Percentiles rank a stretch among this genome's conserved stretches.
These are phyloP conservation scores for Pichia insulana DNA, from an alignment of 805 yeast genomes.

Conservation along the genomic window DNA sequence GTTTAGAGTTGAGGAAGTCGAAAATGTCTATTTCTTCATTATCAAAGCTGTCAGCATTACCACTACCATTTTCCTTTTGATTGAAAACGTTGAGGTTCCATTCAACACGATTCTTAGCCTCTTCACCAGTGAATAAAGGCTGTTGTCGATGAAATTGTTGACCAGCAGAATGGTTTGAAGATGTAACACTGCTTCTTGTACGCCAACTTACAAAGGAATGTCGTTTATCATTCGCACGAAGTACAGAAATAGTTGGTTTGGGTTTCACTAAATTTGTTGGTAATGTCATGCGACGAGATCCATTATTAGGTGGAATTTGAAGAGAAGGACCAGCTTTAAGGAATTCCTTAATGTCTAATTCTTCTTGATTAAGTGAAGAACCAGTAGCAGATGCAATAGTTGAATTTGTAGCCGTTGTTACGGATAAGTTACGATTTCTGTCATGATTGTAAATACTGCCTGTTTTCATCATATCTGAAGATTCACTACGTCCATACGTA, in stretches of 20 bases:
- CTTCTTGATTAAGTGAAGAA: too few species aligned
- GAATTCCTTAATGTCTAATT: too few species aligned
- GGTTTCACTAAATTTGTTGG: background rate
- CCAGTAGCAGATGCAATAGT: too few species aligned
- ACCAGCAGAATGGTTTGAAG: too few species aligned
- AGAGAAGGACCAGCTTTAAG: too few species aligned
- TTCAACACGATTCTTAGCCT: background rate
- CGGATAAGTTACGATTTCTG: too few species aligned
- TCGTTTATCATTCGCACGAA: background rate
- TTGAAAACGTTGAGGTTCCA: background rate
- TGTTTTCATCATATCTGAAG: background rate
- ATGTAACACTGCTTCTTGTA: background rate
- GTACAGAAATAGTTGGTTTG: background rate
- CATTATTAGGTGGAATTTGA: background rate
- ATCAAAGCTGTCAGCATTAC: background rate
- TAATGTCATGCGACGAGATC: background rate
- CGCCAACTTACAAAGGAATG: background rate
- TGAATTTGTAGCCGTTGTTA: too few species aligned
- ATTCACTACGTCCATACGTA: background rate
- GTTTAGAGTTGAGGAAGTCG: conserved; percentile 6
- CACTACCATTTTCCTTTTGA: background rate
- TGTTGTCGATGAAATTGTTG: too few species aligned
- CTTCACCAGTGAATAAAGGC: too few species aligned
- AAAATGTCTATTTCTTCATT: conserved; percentile 3
- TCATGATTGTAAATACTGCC: background rate